Percentiles rank a stretch among this genome's conserved stretches.
These are phyloP conservation scores for Eucalyptus dawsonii DNA, from an alignment of 345 rosid genomes.

Conservation along the genomic window DNA sequence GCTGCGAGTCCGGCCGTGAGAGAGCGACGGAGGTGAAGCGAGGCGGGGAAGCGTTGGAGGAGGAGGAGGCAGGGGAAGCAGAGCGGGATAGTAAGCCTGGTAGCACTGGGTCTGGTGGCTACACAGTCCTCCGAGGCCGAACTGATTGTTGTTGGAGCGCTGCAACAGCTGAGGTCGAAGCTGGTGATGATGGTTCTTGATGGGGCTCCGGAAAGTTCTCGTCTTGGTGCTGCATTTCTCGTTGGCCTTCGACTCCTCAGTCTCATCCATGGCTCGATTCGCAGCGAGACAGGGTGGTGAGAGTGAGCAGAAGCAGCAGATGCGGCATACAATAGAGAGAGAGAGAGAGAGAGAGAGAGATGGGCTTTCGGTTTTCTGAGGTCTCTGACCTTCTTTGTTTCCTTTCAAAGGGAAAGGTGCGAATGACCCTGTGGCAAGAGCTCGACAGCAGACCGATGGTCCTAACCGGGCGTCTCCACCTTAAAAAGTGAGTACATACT, in stretches of 20 bases:
- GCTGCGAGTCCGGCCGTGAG: conserved; percentile 21
- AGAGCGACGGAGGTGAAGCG: conserved; percentile 29
- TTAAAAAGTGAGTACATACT: neutral
- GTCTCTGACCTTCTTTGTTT: neutral
- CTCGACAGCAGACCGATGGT: neutral
- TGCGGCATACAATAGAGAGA: neutral
- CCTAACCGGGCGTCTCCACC: neutral
- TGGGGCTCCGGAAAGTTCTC: conserved; percentile 20
- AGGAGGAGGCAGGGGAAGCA: conserved; percentile 54
- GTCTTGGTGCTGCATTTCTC: conserved; percentile 29
- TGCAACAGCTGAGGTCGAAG: conserved; percentile 29
- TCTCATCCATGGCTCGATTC: conserved; percentile 47
- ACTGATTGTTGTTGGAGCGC: conserved; percentile 16
- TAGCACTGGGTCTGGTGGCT: conserved; percentile 2
- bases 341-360: neutral
- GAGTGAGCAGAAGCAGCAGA: neutral
- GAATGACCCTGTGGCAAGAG: neutral
- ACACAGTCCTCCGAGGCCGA: neutral
- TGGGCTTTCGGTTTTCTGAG: neutral
- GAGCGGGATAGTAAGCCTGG: conserved; percentile 38
- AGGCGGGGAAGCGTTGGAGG: conserved; percentile 43
- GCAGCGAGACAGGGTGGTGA: neutral
- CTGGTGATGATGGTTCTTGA: conserved; percentile 25
- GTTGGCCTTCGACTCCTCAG: conserved; percentile 26
- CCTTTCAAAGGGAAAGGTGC: neutral